Percentiles rank a stretch among this genome's conserved stretches.
These are phyloP conservation scores for Boechera divaricarpa DNA, from an alignment of 345 rosid genomes.

Conservation along the genomic window DNA sequence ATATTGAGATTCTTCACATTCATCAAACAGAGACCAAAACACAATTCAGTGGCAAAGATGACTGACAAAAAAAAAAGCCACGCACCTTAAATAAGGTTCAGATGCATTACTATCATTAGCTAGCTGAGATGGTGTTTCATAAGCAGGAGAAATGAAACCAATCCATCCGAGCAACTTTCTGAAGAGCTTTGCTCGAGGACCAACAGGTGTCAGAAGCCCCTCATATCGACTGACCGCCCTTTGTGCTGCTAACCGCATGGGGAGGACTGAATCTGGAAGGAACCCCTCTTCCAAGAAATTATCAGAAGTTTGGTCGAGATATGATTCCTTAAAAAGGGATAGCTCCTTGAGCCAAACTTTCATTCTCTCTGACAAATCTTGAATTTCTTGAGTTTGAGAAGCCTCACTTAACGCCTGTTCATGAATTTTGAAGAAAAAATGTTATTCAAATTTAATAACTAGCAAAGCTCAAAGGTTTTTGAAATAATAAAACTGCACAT, in stretches of 20 bases:
- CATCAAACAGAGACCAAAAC: conserved; percentile 19
- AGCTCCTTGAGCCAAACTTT: conserved; percentile 69
- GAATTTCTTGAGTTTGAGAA: conserved; percentile 56
- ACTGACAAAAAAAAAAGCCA: conserved; percentile 22
- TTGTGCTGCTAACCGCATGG: conserved; percentile 90
- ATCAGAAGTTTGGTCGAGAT: conserved; percentile 53
- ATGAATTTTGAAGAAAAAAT: conserved; percentile 28
- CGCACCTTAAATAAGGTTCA: conserved; percentile 82
- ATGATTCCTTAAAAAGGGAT: conserved; percentile 61
- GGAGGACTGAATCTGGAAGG: conserved; percentile 69
- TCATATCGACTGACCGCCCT: conserved; percentile 89
- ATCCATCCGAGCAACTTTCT: conserved; percentile 73
- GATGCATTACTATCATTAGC: conserved; percentile 57
- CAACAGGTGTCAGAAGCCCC: conserved; percentile 80
- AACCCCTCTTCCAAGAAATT: conserved; percentile 50
- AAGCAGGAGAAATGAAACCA: conserved; percentile 70
- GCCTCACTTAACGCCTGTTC: conserved; percentile 61
- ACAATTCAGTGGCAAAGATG: conserved; percentile 13
- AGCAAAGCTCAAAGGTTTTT: conserved; percentile 8
- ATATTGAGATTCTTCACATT: conserved; percentile 8
- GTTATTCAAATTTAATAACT: conserved; percentile 21
- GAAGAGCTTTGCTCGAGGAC: conserved; percentile 89
- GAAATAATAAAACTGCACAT: conserved; percentile 1
- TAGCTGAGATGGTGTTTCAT: conserved; percentile 62
- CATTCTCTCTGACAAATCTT: conserved; percentile 58